Evolutionary conservation across 371 early-diverging fungal species (phyloP).

Genomic region (Dichotomocladium elegans): DNA sequence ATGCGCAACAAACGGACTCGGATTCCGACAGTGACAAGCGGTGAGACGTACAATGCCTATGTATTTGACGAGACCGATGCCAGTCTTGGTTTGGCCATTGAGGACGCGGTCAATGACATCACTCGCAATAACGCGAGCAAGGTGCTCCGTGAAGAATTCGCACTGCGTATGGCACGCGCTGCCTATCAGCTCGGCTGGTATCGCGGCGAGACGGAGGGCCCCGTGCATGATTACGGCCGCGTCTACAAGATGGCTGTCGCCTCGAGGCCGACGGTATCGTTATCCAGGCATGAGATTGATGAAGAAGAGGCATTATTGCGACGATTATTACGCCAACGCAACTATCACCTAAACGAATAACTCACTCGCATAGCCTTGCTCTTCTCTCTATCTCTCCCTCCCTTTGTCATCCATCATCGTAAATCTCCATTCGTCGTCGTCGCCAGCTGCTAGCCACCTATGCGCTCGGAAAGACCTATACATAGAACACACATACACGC

Average conservation of each 20-base stretch:
- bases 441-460: too few relatives aligned
- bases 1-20: conserved; percentile 10
- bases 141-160: conserved; percentile 47
- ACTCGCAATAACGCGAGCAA: conserved; percentile 15
- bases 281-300: conserved; percentile 34
- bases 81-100: conserved; percentile 38
- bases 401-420: too few relatives aligned
- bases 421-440: too few relatives aligned
- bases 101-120: conserved; percentile 43
- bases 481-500: too few relatives aligned
- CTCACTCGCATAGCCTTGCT: background rate
- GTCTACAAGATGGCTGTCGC: conserved; percentile 37
- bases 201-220: conserved; percentile 33
- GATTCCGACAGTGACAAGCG: conserved; percentile 30
- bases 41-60: conserved; percentile 54
- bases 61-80: conserved; percentile 37
- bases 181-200: conserved; percentile 58
- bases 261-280: conserved; percentile 22
- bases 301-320: conserved; percentile 30
- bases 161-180: conserved; percentile 48
- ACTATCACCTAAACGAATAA: conserved; percentile 6
- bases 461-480: too few relatives aligned
- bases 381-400: background rate
- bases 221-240: conserved; percentile 44
- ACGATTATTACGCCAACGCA: conserved; percentile 9